These are phyloP conservation scores for Pinus taeda DNA, from an alignment of 75 land plant species.

Conservation along the genomic window DNA sequence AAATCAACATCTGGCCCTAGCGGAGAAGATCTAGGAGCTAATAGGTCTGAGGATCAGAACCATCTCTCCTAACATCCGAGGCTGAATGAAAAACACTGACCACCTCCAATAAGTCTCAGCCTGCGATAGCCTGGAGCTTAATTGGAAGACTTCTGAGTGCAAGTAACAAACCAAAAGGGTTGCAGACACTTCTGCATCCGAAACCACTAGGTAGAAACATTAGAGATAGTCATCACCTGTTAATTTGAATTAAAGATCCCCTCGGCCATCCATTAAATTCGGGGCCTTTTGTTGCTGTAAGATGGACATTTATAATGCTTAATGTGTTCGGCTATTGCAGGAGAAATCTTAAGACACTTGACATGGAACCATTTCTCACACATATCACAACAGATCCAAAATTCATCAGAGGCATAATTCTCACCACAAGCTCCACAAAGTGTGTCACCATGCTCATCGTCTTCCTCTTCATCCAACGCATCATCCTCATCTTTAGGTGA, in stretches of 20 bases:
- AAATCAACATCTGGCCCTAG: too few species aligned
- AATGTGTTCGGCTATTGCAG: slow-evolving; percentile 68
- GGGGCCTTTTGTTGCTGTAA: slow-evolving; percentile 54
- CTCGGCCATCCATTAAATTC: slow-evolving; percentile 9
- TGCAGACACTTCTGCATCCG: neutral
- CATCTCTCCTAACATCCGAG: too few species aligned
- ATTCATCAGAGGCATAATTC: slow-evolving; percentile 52
- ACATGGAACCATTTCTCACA: slow-evolving; percentile 73
- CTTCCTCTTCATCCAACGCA: slow-evolving; percentile 45
- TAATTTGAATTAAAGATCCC: neutral
- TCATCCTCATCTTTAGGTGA: slow-evolving; percentile 43
- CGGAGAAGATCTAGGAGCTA: too few species aligned
- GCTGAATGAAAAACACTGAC: neutral
- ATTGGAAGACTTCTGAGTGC: neutral
- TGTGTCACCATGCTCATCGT: slow-evolving; percentile 62
- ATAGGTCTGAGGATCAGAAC: too few species aligned
- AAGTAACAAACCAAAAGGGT: neutral
- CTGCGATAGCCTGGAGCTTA: neutral
- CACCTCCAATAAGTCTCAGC: neutral
- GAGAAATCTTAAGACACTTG: slow-evolving; percentile 65
- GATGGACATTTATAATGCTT: slow-evolving; percentile 69
- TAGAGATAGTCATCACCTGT: neutral
- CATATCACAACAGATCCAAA: slow-evolving; percentile 62
- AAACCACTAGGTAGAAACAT: neutral
- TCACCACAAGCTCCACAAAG: slow-evolving; percentile 67